phyloP scores from a whole-genome alignment of 2,329 filamentous ascomycete species.

The Emericellopsis atlantica region DNA sequence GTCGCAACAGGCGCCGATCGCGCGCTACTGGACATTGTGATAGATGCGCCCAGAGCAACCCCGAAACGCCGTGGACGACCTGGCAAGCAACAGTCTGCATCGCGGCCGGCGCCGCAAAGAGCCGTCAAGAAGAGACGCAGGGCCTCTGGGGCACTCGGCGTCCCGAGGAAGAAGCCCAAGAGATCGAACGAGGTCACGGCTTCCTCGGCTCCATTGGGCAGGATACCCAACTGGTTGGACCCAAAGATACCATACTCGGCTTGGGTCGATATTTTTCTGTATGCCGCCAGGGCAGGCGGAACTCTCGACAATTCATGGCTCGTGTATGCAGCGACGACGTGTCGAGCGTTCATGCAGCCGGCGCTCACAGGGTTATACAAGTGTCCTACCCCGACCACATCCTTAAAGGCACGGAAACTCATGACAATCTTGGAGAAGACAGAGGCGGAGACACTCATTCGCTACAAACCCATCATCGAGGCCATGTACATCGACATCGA shows the following conservation, averaged over 20 bases:
- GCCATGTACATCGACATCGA: slow-evolving; percentile 60
- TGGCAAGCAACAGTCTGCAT: not conserved
- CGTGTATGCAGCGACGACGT: slow-evolving; percentile 47
- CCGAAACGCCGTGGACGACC: not conserved
- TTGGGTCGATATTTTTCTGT: slow-evolving; percentile 56
- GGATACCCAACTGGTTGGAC: slow-evolving; percentile 38
- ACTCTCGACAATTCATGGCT: slow-evolving; percentile 48
- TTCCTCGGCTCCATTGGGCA: not conserved
- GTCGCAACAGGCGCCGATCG: not conserved
- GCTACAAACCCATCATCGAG: slow-evolving; percentile 62
- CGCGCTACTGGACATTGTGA: not conserved
- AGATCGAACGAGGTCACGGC: not conserved
- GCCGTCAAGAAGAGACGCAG: not conserved
- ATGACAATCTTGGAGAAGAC: slow-evolving; percentile 41
- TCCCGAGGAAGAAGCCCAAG: not conserved
- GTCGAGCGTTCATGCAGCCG: slow-evolving; percentile 55
- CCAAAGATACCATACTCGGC: slow-evolving; percentile 51
- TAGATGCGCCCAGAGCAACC: not conserved
- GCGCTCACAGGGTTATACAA: slow-evolving; percentile 62
- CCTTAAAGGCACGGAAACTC: slow-evolving; percentile 30
- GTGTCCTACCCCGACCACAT: slow-evolving; percentile 47
- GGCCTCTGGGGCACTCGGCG: not conserved
- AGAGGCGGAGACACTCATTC: slow-evolving; percentile 33
- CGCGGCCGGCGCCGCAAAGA: not conserved
- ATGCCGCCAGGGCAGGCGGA: slow-evolving; percentile 40